Evolutionary conservation across 208 protist genomes (phyloP).

Genomic region (Tritrichomonas musculus): DNA sequence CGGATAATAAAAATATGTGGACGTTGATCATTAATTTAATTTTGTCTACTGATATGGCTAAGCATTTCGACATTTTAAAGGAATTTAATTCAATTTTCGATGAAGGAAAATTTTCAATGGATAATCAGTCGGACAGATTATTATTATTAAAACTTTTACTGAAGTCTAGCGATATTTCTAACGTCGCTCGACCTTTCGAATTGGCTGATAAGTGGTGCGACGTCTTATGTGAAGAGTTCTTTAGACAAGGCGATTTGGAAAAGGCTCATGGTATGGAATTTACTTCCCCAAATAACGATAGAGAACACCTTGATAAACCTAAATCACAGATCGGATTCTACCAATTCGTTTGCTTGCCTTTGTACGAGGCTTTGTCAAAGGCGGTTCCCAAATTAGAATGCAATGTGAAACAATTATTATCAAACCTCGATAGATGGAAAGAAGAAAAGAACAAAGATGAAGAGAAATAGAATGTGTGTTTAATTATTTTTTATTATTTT

Average conservation of each 20-base stretch:
- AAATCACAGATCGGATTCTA: constrained; percentile 26
- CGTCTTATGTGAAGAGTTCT: constrained; percentile 24
- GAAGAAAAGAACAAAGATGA: neutral
- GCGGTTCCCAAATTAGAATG: neutral
- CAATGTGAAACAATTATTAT: neutral
- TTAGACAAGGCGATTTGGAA: neutral
- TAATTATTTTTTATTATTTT: too few species aligned
- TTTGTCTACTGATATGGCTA: constrained; percentile 54
- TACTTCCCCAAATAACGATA: neutral
- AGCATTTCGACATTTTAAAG: constrained; percentile 49
- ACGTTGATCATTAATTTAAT: constrained; percentile 49
- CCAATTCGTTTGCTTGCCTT: neutral
- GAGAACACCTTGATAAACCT: constrained; percentile 22
- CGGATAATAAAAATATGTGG: constrained; percentile 50
- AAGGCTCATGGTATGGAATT: constrained; percentile 9
- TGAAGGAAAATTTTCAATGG: neutral
- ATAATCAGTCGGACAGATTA: neutral
- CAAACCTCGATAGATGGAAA: neutral
- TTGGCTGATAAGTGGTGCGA: constrained; percentile 20
- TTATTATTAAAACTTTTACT: neutral
- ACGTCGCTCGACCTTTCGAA: neutral
- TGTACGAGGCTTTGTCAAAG: neutral
- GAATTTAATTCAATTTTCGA: neutral
- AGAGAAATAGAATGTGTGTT: too few species aligned
- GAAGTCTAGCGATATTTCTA: neutral